Percentiles rank a stretch among this genome's conserved stretches.
These are phyloP conservation scores for Azolla pinnata DNA, from an alignment of 75 land plant species.

Conservation along the genomic window DNA sequence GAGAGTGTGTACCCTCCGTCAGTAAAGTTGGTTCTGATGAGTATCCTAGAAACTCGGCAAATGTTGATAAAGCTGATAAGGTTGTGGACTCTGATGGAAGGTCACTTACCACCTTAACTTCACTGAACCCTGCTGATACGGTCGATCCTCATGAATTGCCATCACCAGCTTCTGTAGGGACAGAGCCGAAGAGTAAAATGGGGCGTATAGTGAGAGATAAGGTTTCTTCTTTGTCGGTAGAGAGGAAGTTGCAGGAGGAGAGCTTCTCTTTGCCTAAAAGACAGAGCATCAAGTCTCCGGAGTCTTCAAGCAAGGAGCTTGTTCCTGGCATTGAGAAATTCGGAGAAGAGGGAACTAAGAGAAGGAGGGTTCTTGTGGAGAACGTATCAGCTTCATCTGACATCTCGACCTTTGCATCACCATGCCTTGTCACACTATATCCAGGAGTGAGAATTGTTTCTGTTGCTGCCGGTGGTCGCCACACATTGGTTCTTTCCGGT, in stretches of 20 bases:
- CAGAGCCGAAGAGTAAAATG: not conserved
- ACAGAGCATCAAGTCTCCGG: no score
- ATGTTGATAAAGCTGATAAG: slow-evolving; percentile 1
- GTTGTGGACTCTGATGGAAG: not conserved
- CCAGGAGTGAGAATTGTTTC: slow-evolving; percentile 54
- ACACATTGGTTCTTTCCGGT: slow-evolving; percentile 94
- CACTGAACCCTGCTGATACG: not conserved
- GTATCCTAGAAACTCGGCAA: slow-evolving; percentile 5
- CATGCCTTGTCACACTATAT: slow-evolving; percentile 69
- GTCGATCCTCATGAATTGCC: not conserved
- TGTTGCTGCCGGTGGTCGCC: slow-evolving; percentile 98
- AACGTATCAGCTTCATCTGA: slow-evolving; percentile 48
- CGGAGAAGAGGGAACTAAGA: slow-evolving; percentile 60
- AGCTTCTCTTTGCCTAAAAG: slow-evolving; percentile 39
- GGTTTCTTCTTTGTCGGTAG: not conserved
- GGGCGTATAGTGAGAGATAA: not conserved
- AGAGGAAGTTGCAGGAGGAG: slow-evolving; percentile 3
- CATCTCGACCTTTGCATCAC: slow-evolving; percentile 59
- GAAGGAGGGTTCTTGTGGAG: slow-evolving; percentile 53
- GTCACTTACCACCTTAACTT: not conserved
- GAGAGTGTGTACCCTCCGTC: slow-evolving; percentile 92
- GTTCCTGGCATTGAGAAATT: slow-evolving; percentile 28
- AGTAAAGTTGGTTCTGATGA: slow-evolving; percentile 48
- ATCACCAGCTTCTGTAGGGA: not conserved
- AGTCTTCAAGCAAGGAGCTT: slow-evolving; percentile 22